These are phyloP conservation scores for Xylariaceae sp. DNA, from an alignment of 2,329 filamentous ascomycete genomes.

Conservation along the genomic window DNA sequence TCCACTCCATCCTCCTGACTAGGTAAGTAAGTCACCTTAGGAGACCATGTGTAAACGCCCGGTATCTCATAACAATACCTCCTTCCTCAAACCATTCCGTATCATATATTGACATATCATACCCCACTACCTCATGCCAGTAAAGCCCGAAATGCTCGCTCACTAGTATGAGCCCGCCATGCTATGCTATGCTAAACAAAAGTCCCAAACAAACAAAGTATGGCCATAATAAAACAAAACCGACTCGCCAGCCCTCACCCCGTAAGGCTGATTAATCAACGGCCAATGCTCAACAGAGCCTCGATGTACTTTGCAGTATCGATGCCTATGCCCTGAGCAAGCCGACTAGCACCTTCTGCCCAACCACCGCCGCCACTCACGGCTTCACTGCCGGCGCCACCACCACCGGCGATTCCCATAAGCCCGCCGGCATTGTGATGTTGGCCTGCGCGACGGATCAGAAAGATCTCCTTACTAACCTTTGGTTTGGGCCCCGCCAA, in stretches of 20 bases:
- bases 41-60: too few species aligned
- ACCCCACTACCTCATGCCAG: neutral
- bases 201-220: too few species aligned
- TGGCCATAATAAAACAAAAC: too few species aligned
- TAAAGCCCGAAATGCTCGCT: neutral
- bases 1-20: too few species aligned
- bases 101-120: too few species aligned
- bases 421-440: constrained; percentile 38
- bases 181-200: too few species aligned
- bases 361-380: constrained; percentile 37
- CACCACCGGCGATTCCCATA: constrained; percentile 31
- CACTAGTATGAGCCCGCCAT: neutral
- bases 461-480: constrained; percentile 54
- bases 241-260: too few species aligned
- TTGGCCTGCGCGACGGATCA: constrained; percentile 54
- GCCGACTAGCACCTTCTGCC: constrained; percentile 51
- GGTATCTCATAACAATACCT: too few species aligned
- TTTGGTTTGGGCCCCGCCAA: constrained; percentile 17
- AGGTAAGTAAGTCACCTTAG: too few species aligned
- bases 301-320: constrained; percentile 74
- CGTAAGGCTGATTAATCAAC: too few species aligned
- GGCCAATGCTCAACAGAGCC: constrained; percentile 56
- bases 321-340: constrained; percentile 69
- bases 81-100: too few species aligned
- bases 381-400: too few species aligned